Evolutionary conservation across 2,329 filamentous ascomycete genomes (phyloP).

Genomic region (Cladosporium sp.): DNA sequence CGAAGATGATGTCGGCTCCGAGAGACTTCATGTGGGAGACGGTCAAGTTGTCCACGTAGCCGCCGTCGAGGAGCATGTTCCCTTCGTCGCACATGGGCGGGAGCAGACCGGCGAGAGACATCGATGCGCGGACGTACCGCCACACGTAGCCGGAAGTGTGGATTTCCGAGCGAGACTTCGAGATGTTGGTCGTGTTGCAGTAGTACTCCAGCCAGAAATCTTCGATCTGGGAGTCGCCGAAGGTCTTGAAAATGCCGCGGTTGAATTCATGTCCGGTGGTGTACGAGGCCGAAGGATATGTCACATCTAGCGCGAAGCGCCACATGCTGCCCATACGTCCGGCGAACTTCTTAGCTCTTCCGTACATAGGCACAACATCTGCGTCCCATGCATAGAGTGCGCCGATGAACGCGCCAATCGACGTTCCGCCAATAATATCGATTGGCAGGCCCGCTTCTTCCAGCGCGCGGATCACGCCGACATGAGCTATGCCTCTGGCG

Average conservation of each 20-base stretch:
- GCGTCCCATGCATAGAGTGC: constrained; percentile 93
- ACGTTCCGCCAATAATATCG: constrained; percentile 90
- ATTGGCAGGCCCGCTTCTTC: constrained; percentile 96
- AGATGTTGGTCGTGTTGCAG: constrained; percentile 99
- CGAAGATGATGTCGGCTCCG: constrained; percentile 90
- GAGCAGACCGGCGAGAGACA: constrained; percentile 88
- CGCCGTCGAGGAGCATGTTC: constrained; percentile 91
- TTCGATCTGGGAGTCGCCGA: constrained; percentile 94
- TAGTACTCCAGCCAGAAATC: constrained; percentile 99
- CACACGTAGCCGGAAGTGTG: constrained; percentile 96
- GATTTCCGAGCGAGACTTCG: constrained; percentile 82
- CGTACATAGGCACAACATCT: constrained; percentile 94
- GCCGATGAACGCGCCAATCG: constrained; percentile 92
- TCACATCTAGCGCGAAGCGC: constrained; percentile 94
- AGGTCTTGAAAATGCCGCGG: constrained; percentile 96
- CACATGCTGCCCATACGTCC: constrained; percentile 99
- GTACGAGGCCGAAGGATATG: constrained; percentile 93
- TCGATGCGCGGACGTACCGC: constrained; percentile 93
- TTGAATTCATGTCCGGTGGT: constrained; percentile 99
- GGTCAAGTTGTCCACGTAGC: constrained; percentile 94
- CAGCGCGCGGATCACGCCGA: constrained; percentile 88
- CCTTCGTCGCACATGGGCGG: constrained; percentile 95
- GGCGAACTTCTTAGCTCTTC: constrained; percentile 92
- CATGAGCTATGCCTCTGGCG: constrained; percentile 82
- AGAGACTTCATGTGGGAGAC: constrained; percentile 96